These are phyloP conservation scores for Sistotremastrum suecicum DNA, from an alignment of 768 basidiomycete genomes.

Conservation along the genomic window DNA sequence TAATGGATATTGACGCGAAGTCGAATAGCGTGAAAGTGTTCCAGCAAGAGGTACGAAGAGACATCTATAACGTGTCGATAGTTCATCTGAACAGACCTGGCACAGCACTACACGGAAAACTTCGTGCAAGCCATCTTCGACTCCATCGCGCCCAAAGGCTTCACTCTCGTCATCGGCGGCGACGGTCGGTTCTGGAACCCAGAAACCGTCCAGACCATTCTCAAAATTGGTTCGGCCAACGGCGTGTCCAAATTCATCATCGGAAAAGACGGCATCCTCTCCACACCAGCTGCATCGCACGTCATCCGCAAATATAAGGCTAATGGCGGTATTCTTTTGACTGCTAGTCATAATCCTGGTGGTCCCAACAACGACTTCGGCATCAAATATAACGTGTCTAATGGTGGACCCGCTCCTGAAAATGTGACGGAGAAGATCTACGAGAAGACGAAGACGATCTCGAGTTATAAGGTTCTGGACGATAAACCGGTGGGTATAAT, in stretches of 20 bases:
- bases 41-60: constrained; percentile 68
- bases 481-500: constrained; percentile 45
- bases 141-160: constrained; percentile 67
- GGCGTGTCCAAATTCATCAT: constrained; percentile 86
- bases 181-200: constrained; percentile 90
- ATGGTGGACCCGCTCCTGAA: constrained; percentile 96
- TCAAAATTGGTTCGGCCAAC: constrained; percentile 89
- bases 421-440: constrained; percentile 91
- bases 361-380: constrained; percentile 98
- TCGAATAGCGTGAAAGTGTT: constrained; percentile 82
- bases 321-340: constrained; percentile 90
- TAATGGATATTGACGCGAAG: constrained; percentile 7
- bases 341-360: constrained; percentile 96
- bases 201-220: constrained; percentile 80
- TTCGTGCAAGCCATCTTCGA: constrained; percentile 90
- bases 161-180: constrained; percentile 89
- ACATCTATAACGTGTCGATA: neutral
- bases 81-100: neutral
- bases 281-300: constrained; percentile 94
- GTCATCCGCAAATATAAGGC: constrained; percentile 94
- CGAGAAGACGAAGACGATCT: constrained; percentile 79
- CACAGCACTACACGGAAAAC: constrained; percentile 96
- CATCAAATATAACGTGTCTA: constrained; percentile 97
- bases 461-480: constrained; percentile 74
- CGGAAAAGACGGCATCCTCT: constrained; percentile 83